Conservation (phyloP, 2,329 filamentous ascomycete species). For the Sclerotinia subarctica region DNA sequence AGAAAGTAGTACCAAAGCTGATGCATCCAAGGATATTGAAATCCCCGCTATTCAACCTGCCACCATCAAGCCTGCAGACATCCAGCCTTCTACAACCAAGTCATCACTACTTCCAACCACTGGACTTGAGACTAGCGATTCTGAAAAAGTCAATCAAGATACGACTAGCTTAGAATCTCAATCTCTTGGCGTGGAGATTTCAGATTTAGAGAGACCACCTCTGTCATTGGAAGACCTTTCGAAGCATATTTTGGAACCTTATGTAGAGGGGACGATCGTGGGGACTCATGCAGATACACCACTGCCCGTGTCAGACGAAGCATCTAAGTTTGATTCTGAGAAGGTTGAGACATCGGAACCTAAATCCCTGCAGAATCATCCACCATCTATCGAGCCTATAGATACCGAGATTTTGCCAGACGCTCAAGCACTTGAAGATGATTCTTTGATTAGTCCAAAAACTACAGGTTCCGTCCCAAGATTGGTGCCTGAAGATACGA, state of each 20-base stretch:
- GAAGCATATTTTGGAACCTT: neutral
- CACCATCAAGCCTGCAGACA: neutral
- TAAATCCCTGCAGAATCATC: neutral
- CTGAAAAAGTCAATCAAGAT: neutral
- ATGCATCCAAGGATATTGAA: neutral
- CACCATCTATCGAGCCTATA: neutral
- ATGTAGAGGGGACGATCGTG: neutral
- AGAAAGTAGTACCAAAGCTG: neutral
- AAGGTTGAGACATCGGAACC: neutral
- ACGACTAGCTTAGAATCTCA: neutral
- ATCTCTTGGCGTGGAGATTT: neutral
- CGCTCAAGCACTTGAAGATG: constrained; percentile 11
- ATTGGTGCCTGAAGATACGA: constrained; percentile 5
- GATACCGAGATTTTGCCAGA: constrained; percentile 13
- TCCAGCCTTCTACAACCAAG: neutral
- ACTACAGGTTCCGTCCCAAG: neutral
- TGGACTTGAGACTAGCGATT: neutral
- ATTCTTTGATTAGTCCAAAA: constrained; percentile 6
- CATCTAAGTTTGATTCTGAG: neutral
- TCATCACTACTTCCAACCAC: neutral
- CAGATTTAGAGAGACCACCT: neutral
- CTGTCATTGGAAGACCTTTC: neutral
- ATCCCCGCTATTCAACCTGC: neutral
- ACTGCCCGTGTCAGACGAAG: neutral
- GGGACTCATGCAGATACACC: too few relatives aligned